Evolutionary conservation across 2,329 filamentous ascomycete genomes (phyloP).

Genomic region (Fusarium miscanthi): DNA sequence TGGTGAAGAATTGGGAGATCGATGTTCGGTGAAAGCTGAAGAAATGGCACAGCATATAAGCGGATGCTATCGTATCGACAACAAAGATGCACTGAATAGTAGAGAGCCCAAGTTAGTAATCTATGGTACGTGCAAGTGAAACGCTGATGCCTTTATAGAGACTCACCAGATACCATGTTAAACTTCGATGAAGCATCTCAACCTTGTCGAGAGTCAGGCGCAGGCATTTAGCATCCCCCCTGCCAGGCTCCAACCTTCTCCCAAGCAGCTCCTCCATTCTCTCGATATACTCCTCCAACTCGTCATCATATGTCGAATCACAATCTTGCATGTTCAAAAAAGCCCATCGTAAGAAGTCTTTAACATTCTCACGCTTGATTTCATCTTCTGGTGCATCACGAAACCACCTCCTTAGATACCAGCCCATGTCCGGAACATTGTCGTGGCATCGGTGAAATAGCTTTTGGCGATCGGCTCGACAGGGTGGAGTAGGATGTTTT

Average conservation of each 20-base stretch:
- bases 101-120: conserved; percentile 2
- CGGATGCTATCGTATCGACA: conserved; percentile 54
- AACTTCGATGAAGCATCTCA: conserved; percentile 64
- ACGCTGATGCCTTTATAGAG: background rate
- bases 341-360: conserved; percentile 71
- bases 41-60: conserved; percentile 53
- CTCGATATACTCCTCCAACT: conserved; percentile 66
- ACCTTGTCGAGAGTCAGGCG: conserved; percentile 69
- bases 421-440: conserved; percentile 63
- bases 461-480: conserved; percentile 57
- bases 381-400: conserved; percentile 61
- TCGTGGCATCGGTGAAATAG: conserved; percentile 63
- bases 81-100: conserved; percentile 55
- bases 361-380: conserved; percentile 68
- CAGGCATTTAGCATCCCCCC: conserved; percentile 63
- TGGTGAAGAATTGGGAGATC: conserved; percentile 49
- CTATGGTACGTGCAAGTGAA: background rate
- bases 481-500: conserved; percentile 58
- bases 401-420: conserved; percentile 69
- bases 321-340: conserved; percentile 62
- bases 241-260: conserved; percentile 60
- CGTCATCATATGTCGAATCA: conserved; percentile 59
- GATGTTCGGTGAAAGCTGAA: conserved; percentile 61
- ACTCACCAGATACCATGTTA: conserved; percentile 67
- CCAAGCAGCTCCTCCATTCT: conserved; percentile 63